Conservation (phyloP, 345 rosid species). For the Eucalyptus paniculata region DNA sequence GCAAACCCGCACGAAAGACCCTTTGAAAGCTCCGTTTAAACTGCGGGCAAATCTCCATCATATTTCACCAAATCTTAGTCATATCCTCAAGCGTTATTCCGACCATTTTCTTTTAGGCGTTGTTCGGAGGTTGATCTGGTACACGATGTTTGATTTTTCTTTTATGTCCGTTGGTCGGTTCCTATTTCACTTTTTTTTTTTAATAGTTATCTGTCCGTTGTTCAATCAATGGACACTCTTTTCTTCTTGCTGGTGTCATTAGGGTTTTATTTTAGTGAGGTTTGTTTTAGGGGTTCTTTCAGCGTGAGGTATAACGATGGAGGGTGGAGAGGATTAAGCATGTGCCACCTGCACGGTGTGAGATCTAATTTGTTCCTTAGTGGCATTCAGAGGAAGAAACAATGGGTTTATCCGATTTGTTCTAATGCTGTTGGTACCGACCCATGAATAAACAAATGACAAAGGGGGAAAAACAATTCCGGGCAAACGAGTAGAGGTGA, state of each 20-base stretch:
- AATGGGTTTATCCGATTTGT: neutral
- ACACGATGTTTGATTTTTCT: neutral
- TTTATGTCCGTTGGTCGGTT: neutral
- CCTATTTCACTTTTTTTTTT: neutral
- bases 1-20: slow-evolving; percentile 21
- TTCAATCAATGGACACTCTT: neutral
- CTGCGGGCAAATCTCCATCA: neutral
- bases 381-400: neutral
- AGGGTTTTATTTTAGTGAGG: neutral
- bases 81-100: neutral
- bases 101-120: neutral
- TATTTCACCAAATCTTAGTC: neutral
- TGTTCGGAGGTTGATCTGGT: neutral
- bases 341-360: slow-evolving; percentile 11
- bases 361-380: neutral
- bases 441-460: neutral
- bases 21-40: slow-evolving; percentile 26
- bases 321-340: neutral
- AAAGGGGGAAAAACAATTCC: neutral
- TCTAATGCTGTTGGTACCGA: neutral
- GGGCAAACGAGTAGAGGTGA: neutral
- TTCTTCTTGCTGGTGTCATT: neutral
- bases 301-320: slow-evolving; percentile 7
- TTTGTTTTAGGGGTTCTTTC: slow-evolving; percentile 26
- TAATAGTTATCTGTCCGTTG: neutral